A percentile compares a stretch with the other conserved stretches of the same genome.
phyloP scores from a whole-genome alignment of 495 filamentous ascomycete genomes.

The Penicillium cataractarum region DNA sequence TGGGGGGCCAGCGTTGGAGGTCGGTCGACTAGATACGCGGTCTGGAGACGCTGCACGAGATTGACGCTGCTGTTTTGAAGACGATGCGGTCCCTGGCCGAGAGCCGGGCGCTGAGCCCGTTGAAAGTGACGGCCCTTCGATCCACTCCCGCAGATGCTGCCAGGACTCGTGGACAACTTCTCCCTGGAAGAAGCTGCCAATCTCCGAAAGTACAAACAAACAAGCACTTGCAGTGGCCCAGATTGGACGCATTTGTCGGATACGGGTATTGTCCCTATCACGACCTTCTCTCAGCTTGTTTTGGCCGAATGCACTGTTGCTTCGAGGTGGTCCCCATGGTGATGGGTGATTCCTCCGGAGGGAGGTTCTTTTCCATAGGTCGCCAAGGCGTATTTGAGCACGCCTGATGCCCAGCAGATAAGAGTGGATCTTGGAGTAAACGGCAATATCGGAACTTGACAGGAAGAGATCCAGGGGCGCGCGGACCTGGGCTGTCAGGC shows the following conservation, averaged over 20 bases:
- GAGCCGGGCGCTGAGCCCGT: conserved; percentile 32
- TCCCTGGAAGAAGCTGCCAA: conserved; percentile 83
- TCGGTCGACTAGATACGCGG: conserved; percentile 9
- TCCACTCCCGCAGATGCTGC: conserved; percentile 62
- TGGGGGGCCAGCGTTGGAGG: conserved; percentile 25
- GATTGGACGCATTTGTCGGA: conserved; percentile 68
- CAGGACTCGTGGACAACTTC: conserved; percentile 84
- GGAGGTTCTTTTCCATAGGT: conserved; percentile 80
- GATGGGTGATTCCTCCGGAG: conserved; percentile 76
- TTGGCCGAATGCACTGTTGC: conserved; percentile 59
- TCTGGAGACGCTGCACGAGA: conserved; percentile 10
- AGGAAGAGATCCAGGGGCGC: conserved; percentile 90
- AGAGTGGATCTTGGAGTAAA: conserved; percentile 80
- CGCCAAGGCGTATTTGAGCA: conserved; percentile 77
- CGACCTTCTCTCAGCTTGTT: conserved; percentile 58
- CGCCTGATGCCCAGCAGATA: conserved; percentile 85
- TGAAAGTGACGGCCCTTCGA: conserved; percentile 39
- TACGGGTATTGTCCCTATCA: conserved; percentile 59
- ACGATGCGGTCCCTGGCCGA: conserved; percentile 44
- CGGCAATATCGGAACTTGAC: conserved; percentile 68
- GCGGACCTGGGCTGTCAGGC: conserved; percentile 70
- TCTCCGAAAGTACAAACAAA: conserved; percentile 84
- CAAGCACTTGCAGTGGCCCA: conserved; percentile 88
- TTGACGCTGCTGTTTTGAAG: conserved; percentile 26
- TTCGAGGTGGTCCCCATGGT: conserved; percentile 65